A percentile compares a stretch with the other conserved stretches of the same genome.
These are phyloP conservation scores for Exophiala mesophila DNA, from an alignment of 2,329 filamentous ascomycete species.

Conservation along the genomic window DNA sequence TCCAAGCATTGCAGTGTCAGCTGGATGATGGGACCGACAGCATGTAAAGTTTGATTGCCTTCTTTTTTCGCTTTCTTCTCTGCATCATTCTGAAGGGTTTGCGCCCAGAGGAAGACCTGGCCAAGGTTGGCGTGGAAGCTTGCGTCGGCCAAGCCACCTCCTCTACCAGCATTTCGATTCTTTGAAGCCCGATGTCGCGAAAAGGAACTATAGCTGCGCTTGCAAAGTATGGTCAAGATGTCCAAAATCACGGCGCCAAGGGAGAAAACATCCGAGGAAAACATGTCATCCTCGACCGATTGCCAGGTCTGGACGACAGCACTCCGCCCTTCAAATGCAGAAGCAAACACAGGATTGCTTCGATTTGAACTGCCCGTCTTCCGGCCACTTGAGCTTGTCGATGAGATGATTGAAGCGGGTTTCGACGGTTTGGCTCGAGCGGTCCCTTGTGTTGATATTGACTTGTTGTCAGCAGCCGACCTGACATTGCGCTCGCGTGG, in stretches of 20 bases:
- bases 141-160: slow-evolving; percentile 49
- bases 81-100: slow-evolving; percentile 45
- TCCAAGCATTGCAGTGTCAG: slow-evolving; percentile 37
- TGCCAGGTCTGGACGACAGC: slow-evolving; percentile 37
- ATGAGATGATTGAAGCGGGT: slow-evolving; percentile 19
- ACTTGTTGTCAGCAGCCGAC: slow-evolving; percentile 12
- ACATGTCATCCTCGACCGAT: slow-evolving; percentile 32
- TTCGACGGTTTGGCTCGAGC: slow-evolving; percentile 2
- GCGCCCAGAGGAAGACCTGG: slow-evolving; percentile 55
- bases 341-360: slow-evolving; percentile 26
- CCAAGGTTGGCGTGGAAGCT: slow-evolving; percentile 55
- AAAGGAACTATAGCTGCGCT: slow-evolving; percentile 53
- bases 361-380: slow-evolving; percentile 1
- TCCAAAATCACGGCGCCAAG: slow-evolving; percentile 56
- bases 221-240: slow-evolving; percentile 55
- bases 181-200: slow-evolving; percentile 51
- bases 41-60: slow-evolving; percentile 31
- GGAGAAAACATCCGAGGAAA: slow-evolving; percentile 53
- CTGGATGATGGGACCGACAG: slow-evolving; percentile 36
- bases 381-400: slow-evolving; percentile 13
- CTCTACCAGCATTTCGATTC: slow-evolving; percentile 44
- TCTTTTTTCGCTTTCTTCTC: slow-evolving; percentile 37
- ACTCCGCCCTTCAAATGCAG: slow-evolving; percentile 31
- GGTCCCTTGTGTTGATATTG: slow-evolving; percentile 11
- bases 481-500: slow-evolving; percentile 2